Conservation (phyloP, 768 basidiomycete genomes). For the Cyclocybe cylindracea region DNA sequence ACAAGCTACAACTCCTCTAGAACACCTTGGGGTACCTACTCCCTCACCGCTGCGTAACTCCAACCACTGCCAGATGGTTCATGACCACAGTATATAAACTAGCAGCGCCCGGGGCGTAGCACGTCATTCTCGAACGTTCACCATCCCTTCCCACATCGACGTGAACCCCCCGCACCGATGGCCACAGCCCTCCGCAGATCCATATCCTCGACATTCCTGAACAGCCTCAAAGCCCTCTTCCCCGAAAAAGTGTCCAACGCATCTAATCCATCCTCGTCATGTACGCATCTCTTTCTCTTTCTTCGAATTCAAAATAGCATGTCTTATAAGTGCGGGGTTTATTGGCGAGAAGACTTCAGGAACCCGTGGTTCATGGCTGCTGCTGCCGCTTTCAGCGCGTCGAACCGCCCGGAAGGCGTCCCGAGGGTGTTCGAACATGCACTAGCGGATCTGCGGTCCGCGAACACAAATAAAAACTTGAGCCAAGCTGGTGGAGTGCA, state of each 20-base stretch:
- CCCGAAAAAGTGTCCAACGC: conserved; percentile 31
- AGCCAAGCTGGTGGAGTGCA: conserved; percentile 6
- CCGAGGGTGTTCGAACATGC: conserved; percentile 55
- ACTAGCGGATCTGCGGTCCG: conserved; percentile 40
- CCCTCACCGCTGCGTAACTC: too few species aligned
- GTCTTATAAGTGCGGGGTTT: too few species aligned
- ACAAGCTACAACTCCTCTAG: too few species aligned
- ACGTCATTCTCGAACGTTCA: too few species aligned
- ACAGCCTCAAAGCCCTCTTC: conserved; percentile 44
- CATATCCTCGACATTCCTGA: conserved; percentile 41
- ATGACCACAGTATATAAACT: too few species aligned
- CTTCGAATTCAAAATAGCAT: too few species aligned
- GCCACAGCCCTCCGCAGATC: too few species aligned
- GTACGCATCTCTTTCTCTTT: background rate
- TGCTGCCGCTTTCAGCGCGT: conserved; percentile 56
- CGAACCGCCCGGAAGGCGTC: conserved; percentile 60
- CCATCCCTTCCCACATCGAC: too few species aligned
- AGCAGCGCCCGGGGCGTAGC: too few species aligned
- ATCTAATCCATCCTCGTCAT: background rate
- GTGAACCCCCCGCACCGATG: too few species aligned
- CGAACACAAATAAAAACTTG: conserved; percentile 7
- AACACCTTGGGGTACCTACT: too few species aligned
- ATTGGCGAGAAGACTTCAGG: conserved; percentile 5
- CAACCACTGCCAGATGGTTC: too few species aligned
- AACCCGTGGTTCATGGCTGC: conserved; percentile 66